phyloP scores from a whole-genome alignment of 345 rosid species.

The Triadica sebifera region DNA sequence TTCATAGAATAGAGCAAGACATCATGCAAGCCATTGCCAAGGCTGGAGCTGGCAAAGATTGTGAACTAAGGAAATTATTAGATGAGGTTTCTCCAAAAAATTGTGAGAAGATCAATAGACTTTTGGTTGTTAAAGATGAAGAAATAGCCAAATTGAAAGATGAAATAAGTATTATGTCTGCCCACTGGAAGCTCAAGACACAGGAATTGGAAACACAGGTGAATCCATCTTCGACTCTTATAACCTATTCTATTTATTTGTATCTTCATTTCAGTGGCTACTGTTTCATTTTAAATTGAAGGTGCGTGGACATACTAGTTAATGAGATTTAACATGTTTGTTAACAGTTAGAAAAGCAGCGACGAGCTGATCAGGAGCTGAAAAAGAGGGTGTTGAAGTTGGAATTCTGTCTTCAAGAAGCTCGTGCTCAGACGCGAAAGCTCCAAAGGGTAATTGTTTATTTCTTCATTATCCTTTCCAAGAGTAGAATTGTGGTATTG shows the following conservation, averaged over 20 bases:
- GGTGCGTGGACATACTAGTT: neutral
- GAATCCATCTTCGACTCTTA: neutral
- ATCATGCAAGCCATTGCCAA: slow-evolving; percentile 58
- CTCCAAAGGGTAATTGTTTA: slow-evolving; percentile 60
- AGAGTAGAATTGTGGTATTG: neutral
- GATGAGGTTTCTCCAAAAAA: slow-evolving; percentile 73
- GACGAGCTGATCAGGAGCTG: slow-evolving; percentile 75
- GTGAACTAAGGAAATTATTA: slow-evolving; percentile 49
- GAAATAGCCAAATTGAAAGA: slow-evolving; percentile 70
- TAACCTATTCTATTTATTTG: neutral
- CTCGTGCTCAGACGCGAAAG: slow-evolving; percentile 75
- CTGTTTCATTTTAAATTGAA: neutral
- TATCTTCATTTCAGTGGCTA: neutral
- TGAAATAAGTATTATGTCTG: slow-evolving; percentile 72
- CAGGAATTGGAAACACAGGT: slow-evolving; percentile 87
- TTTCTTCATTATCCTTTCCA: neutral
- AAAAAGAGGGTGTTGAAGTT: slow-evolving; percentile 82
- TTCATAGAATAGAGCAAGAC: slow-evolving; percentile 62
- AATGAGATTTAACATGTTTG: slow-evolving; percentile 18
- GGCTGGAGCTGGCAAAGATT: slow-evolving; percentile 51
- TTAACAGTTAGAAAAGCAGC: slow-evolving; percentile 79
- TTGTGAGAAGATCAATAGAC: slow-evolving; percentile 52
- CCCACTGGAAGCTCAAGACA: slow-evolving; percentile 81
- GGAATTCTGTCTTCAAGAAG: slow-evolving; percentile 90
- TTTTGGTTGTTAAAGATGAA: slow-evolving; percentile 60